Base-by-base conservation (phyloP, 441 rosid species). In the Jatropha podagrica region DNA sequence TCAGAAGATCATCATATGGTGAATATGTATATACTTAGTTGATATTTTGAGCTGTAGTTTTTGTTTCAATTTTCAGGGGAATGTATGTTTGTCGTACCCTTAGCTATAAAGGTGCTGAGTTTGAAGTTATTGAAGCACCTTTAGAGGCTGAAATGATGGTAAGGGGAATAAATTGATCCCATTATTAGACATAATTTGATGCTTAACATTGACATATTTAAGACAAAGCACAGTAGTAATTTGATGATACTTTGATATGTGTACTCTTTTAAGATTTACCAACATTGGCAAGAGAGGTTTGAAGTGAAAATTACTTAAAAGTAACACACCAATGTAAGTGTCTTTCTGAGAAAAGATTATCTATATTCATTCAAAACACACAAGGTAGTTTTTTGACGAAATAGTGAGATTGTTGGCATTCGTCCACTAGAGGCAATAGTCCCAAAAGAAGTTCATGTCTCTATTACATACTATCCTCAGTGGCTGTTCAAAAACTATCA, bases 41-140 rank as follows among this genome's bases (percentile, higher is more conserved):
- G 13, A 9, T 37, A 37, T 52, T 81, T 76, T 83, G 72, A 59
- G 77, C 32, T 55, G 41, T 73, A 13, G 8, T 74, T 58, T 23
- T 69, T 71, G 73, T 76, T 85, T 76, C 73, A 74, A 83, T 68
- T 74, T 67, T 78, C 75, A 96, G 99, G 96, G 99, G 99, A 77
- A 96, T 96, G 99, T 96, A 91, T 76, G 97, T 94, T 60, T 96
- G 99, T 79, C 99, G 99, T 73, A 96, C 97, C 76, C 92, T 96
- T 83, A 96, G 99, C 89, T 96, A 96, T 85, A 88, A 91, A 80
- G 99, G 97, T 78, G 96, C 70, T 48, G 98, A 94, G 81, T 92
- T 96, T 88, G 98, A 94, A 73, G 91, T 94, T 79, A 88, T 94
- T 83, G 99, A 96, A 89, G 96, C 98, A 68, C 90, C 90, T 76